Percentiles rank a stretch among this genome's conserved stretches.
phyloP scores from a whole-genome alignment of 768 basidiomycete species.

The Trametes meyenii region DNA sequence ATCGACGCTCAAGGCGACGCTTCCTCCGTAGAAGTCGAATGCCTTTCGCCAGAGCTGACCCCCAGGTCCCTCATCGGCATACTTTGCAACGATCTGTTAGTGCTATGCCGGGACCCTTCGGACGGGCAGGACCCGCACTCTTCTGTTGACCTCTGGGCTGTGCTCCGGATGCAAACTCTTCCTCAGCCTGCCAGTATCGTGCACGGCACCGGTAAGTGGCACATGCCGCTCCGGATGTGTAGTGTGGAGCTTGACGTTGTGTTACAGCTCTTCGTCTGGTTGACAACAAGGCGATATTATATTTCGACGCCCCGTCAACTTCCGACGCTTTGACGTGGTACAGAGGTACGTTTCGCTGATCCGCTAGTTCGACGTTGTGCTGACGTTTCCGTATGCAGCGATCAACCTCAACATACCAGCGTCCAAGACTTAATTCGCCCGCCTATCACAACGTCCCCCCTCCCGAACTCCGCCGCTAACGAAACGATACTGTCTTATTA shows the following conservation, averaged over 20 bases:
- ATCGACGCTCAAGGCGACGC: slow-evolving; percentile 77
- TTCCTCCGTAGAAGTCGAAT: slow-evolving; percentile 86
- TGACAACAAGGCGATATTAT: slow-evolving; percentile 89
- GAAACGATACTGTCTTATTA: slow-evolving; percentile 19
- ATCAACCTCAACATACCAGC: slow-evolving; percentile 89
- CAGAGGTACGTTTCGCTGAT: slow-evolving; percentile 57
- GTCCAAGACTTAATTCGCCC: slow-evolving; percentile 62
- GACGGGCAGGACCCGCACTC: slow-evolving; percentile 76
- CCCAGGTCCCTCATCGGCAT: slow-evolving; percentile 80
- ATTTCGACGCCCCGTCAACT: slow-evolving; percentile 83
- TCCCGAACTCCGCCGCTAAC: slow-evolving; percentile 17
- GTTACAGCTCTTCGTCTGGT: slow-evolving; percentile 77
- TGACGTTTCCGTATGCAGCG: slow-evolving; percentile 45
- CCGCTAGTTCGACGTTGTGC: slow-evolving; percentile 9
- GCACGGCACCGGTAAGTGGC: slow-evolving; percentile 72
- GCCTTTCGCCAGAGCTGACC: slow-evolving; percentile 83
- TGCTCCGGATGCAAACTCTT: slow-evolving; percentile 91
- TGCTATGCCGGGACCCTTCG: slow-evolving; percentile 86
- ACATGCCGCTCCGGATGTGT: not conserved
- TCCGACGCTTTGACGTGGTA: slow-evolving; percentile 90
- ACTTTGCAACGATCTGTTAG: slow-evolving; percentile 91
- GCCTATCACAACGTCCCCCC: slow-evolving; percentile 15
- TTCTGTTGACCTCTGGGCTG: slow-evolving; percentile 92
- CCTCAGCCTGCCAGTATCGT: slow-evolving; percentile 90
- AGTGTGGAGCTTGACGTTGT: slow-evolving; percentile 3